Conservation (phyloP, 2,329 filamentous ascomycete genomes). For the Stachybotrys chartarum region DNA sequence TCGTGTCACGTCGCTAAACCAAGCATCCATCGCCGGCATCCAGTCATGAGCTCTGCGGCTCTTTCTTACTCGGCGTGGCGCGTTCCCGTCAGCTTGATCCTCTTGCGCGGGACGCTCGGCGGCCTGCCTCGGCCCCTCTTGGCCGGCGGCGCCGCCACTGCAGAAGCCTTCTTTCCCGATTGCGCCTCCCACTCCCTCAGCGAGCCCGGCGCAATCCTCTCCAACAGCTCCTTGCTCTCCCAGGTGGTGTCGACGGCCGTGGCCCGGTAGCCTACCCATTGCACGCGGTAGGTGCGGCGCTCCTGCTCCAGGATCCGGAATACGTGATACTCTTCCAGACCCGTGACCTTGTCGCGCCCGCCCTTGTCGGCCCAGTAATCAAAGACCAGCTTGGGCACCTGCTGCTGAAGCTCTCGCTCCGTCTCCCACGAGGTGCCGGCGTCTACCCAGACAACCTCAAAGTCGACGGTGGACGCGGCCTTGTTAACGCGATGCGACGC, state of each 20-base stretch:
- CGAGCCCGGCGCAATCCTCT: neutral
- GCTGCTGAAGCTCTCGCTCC: neutral
- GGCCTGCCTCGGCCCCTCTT: neutral
- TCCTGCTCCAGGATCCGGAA: neutral
- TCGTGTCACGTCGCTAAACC: too few species aligned
- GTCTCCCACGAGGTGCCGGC: constrained; percentile 1
- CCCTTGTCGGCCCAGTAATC: neutral
- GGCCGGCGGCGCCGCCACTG: neutral
- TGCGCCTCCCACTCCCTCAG: neutral
- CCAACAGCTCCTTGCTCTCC: neutral
- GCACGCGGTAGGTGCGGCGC: neutral
- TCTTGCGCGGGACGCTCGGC: neutral
- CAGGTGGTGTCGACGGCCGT: constrained; percentile 1
- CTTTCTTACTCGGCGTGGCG: neutral
- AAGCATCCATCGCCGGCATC: too few species aligned
- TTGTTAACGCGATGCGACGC: constrained; percentile 1
- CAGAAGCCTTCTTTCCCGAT: neutral
- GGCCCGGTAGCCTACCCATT: constrained; percentile 1
- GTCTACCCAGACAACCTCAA: neutral
- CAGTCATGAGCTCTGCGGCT: too few species aligned
- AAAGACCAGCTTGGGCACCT: neutral
- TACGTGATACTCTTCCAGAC: constrained; percentile 1
- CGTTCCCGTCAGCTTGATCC: neutral
- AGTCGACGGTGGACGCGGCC: constrained; percentile 1
- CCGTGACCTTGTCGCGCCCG: neutral